Evolutionary conservation across 371 early-diverging fungal species (phyloP), one percentile per base, ranked within the genome.

Genomic region (Mucor ambiguus): DNA sequence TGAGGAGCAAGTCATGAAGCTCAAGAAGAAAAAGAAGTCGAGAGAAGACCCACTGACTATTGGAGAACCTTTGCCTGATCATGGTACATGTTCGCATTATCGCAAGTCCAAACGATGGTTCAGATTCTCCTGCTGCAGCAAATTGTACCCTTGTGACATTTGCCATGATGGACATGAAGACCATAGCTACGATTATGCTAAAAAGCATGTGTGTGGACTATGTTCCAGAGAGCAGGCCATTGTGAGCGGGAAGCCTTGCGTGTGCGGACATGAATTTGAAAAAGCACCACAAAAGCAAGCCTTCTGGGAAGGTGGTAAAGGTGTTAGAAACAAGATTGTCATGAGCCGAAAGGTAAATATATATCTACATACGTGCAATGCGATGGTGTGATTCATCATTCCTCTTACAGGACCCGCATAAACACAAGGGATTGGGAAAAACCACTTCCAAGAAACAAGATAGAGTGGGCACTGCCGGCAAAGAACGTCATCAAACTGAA

Each of bases 221-320:
- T 99, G 99, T 63, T 90, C 93, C 16, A 84, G 90, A 37, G 99
- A 98, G 74, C 95, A 94, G 68, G 64, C 82, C 33, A 87, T 92
- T 66, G 62, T 66, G 3, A 41, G 58, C 10, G 74, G 77, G 8
- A 71, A 67, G 26, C 44, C 72, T 24, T 90, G 92, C 49, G 64
- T 66, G 9, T 96, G 96, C 72, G 95, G 93, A 2, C 79, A 85
- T 75, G 92, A 88, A 56, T 87, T 95, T 60, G 79, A 76, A 58
- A 67, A 67, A 24, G 61, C 58, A 8, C 66, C 64, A 4, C 68
- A 60, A 33, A 75, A 78, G 60, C 72, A 85, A 0, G 87, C 89
- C 4, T 96, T 93, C 68, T 99, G 99, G 99, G 97, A 99, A 80
- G 99, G 98, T 26, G 99, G 99, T 22, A 86, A 92, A 66, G 99